Evolutionary conservation across 208 protist genomes (phyloP), one percentile per base, ranked within the genome.

Genomic region (Naegleria gruberi): DNA sequence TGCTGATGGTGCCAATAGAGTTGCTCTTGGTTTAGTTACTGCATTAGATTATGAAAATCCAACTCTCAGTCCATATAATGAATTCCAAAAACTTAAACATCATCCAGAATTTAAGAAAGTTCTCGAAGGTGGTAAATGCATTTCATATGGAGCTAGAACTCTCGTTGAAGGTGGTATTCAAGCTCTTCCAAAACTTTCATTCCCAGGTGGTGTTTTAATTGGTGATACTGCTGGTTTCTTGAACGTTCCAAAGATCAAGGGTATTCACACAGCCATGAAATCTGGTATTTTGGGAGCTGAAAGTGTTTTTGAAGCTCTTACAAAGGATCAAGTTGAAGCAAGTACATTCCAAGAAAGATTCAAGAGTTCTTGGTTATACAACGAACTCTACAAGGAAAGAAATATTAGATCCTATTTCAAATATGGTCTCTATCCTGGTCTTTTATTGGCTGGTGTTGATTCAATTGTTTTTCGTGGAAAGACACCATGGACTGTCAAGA

Each of bases 211-310:
- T 85, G 5, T 93, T 47, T 46, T 89, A 0, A 89, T 99, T 74
- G 98, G 98, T 55, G 98, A 98, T 95, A 95, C 95, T 37, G 98
- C 98, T 10, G 98, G 98, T 19, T 99, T 99, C 91, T 92, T 99
- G 37, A 99, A 99, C 92, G 92, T 99, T 42, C 96, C 98, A 40
- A 98, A 99, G 90, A 98, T 99, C 91, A 99, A 99, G 92, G 97
- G 97, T 84, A 98, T 95, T 5, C 98, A 99, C 96, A 99, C 96
- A 1, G 98, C 98, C n/a, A 99, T 99, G 98, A 90, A 73, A 42
- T 51, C 37, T 87, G 65, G 89, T 30, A 65, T 90, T 4, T 44
- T 91, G 5, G 85, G n/a, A 19, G 91, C 88, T 34, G 93, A 93
- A 90, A 89, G 86, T 43, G 93, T 93, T 47, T 93, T 91, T 74